Base-by-base conservation (phyloP, 768 basidiomycete genomes). In the Antrodiella citrinella region DNA sequence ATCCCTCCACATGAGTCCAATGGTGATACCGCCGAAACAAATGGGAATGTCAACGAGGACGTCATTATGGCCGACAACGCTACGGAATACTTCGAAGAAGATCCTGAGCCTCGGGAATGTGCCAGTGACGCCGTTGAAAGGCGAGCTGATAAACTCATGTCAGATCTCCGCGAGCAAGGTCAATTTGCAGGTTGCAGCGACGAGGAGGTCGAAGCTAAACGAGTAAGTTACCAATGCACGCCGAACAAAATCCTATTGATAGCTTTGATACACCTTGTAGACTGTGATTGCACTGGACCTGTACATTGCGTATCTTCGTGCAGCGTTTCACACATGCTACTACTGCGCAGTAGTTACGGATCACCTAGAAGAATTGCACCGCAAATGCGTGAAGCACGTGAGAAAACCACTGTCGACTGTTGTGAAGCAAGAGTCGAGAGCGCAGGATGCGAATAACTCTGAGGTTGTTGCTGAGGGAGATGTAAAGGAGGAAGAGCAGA, bases 291-390 rank as follows among this genome's bases (percentile, higher is more conserved):
- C 87, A 60, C 78, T 97, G 67, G 96, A 99, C 72, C 72, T 95
- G 67, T 92, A 92, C 69, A 74, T 98, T 67, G 84, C 86, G 47
- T 98, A 96, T 70, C 73, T 99, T 63, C 90, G 96, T 58, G 77
- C 82, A 65, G 94, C 89, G 49, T 93, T 86, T 69, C 78, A 91
- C 78, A 84, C 90, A 62, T 96, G 96, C 80, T 99, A 95, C 71
- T 99, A 99, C 72, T 99, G 96, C 76, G 84, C 86, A 60, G 83
- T 91, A 64, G 80, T 90, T 58, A 86, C 84, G 65, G 86, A 95
- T 71, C 92, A 92, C 72, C 70, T 87, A 67, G 96, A 99, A 71
- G 92, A 96, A 74, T 77, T 99, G 61, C 85, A 92, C 68, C 81
- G 91, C 65, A 91, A 92, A 72, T 97, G 95, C 76, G 73, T 96